Evolutionary conservation across 306 rosid species (phyloP).

Genomic region (Cajanus cajan): DNA sequence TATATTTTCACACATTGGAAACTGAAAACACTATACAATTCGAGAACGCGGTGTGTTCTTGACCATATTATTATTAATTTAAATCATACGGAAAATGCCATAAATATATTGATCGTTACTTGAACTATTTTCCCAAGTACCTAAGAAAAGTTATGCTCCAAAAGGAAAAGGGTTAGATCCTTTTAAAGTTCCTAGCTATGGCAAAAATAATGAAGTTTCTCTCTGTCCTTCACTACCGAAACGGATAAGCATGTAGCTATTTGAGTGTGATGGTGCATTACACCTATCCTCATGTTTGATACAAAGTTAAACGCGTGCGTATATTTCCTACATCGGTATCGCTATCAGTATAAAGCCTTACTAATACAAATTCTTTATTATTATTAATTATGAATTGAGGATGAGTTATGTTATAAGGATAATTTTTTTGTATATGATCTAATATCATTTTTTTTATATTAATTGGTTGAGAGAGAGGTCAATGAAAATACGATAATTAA

Average conservation of each 20-base stretch:
- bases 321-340: background rate
- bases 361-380: background rate
- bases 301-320: constrained; percentile 4
- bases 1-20: constrained; percentile 17
- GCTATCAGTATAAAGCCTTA: constrained; percentile 15
- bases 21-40: constrained; percentile 14
- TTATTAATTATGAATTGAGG: background rate
- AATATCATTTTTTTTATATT: too few species aligned
- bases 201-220: background rate
- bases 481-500: too few species aligned
- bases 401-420: too few species aligned
- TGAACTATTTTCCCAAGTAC: background rate
- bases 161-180: constrained; percentile 11
- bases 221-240: constrained; percentile 23
- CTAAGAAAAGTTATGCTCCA: background rate
- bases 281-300: background rate
- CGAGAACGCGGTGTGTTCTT: background rate
- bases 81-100: background rate
- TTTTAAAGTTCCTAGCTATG: background rate
- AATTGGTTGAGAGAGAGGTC: too few species aligned
- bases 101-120: background rate
- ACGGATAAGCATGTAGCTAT: constrained; percentile 32
- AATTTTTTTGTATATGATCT: too few species aligned
- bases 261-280: constrained; percentile 30
- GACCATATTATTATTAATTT: background rate